Evolutionary conservation across 2,329 filamentous ascomycete species (phyloP).

Genomic region (Xylariaceae sp.): DNA sequence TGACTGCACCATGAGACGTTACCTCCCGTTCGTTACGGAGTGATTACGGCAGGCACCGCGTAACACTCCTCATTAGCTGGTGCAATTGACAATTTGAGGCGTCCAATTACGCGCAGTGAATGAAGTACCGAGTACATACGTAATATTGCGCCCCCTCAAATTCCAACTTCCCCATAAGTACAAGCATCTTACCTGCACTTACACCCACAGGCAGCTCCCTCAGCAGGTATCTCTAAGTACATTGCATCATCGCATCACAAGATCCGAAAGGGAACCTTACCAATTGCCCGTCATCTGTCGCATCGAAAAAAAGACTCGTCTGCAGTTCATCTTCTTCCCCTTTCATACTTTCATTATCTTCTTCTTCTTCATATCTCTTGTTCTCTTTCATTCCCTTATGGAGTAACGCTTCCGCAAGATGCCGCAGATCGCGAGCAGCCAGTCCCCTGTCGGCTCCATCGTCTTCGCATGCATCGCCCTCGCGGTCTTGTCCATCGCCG

Average conservation of each 20-base stretch:
- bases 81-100: too few relatives aligned
- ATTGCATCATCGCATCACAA: constrained; percentile 6
- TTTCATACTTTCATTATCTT: background rate
- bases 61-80: too few relatives aligned
- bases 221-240: background rate
- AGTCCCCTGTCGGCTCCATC: constrained; percentile 69
- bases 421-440: constrained; percentile 46
- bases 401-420: constrained; percentile 31
- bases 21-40: too few relatives aligned
- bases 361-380: background rate
- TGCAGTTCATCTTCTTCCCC: background rate
- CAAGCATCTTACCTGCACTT: background rate
- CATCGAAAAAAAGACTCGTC: background rate
- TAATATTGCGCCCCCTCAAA: background rate
- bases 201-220: background rate
- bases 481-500: constrained; percentile 65
- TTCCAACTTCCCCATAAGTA: background rate
- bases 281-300: background rate
- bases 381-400: constrained; percentile 1
- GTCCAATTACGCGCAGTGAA: too few relatives aligned
- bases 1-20: too few relatives aligned
- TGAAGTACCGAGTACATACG: background rate
- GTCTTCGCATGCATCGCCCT: constrained; percentile 72
- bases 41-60: too few relatives aligned
- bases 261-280: background rate